phyloP scores from a whole-genome alignment of 495 filamentous ascomycete genomes.

The Aspergillus ostianus region DNA sequence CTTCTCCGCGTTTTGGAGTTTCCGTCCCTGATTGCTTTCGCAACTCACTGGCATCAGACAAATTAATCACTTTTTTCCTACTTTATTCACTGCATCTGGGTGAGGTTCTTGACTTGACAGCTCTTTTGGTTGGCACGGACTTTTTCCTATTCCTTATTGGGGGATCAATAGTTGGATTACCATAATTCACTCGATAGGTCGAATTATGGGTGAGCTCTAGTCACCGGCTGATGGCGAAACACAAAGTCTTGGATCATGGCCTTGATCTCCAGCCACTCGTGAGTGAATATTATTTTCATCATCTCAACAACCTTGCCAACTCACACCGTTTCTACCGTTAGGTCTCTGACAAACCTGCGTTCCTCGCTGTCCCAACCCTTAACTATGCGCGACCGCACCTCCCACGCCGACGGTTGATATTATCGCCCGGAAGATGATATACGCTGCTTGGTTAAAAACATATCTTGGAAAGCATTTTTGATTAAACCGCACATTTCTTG shows the following conservation, averaged over 20 bases:
- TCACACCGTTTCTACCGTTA: not conserved
- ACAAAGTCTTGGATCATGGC: not conserved
- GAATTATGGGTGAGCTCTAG: not conserved
- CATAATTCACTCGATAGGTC: not conserved
- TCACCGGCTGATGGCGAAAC: not conserved
- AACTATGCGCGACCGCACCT: not conserved
- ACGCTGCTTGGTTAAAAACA: not conserved
- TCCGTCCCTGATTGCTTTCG: not conserved
- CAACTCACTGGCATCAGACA: not conserved
- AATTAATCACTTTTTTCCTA: not conserved
- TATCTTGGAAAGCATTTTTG: not conserved
- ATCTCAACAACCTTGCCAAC: not conserved
- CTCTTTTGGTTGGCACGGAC: not conserved
- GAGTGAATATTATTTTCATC: not conserved
- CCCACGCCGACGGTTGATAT: not conserved
- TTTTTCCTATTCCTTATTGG: not conserved
- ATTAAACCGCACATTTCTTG: not conserved
- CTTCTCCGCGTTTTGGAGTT: not conserved
- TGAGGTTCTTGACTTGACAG: not conserved
- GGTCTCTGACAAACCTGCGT: not conserved
- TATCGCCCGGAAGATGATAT: not conserved
- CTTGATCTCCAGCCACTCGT: not conserved
- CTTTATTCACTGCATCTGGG: not conserved
- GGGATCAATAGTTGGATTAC: not conserved
- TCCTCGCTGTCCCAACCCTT: not conserved